Percentiles rank a stretch among this genome's conserved stretches.
These are phyloP conservation scores for Spongispora temasekensis DNA, from an alignment of 1,284 basidiomycete species.

Conservation along the genomic window DNA sequence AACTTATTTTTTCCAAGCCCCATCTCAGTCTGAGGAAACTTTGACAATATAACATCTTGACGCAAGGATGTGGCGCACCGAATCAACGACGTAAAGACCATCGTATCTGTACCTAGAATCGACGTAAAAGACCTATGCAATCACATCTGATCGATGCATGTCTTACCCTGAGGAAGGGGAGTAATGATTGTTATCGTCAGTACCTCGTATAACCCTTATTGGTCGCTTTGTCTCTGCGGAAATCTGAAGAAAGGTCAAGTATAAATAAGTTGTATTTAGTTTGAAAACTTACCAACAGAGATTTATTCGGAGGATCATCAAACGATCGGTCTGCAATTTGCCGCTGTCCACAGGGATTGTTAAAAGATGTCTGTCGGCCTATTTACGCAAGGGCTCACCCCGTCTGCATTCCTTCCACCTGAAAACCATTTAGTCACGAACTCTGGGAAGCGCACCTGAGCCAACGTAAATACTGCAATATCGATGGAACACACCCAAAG, in stretches of 20 bases:
- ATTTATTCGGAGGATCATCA: conserved; percentile 33
- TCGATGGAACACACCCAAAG: background rate
- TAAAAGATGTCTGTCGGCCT: no score
- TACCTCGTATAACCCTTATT: conserved; percentile 44
- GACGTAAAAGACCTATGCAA: background rate
- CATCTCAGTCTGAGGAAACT: no score
- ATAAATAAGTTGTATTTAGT: no score
- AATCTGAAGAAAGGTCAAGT: conserved; percentile 13
- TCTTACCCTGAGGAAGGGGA: conserved; percentile 38
- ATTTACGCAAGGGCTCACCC: no score
- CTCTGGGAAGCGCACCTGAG: conserved; percentile 20
- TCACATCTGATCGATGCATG: background rate
- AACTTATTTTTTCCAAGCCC: no score
- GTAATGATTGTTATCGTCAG: conserved; percentile 21
- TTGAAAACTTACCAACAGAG: conserved; percentile 32
- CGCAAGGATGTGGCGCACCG: conserved; percentile 11
- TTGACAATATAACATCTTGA: background rate
- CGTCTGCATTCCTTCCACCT: conserved; percentile 26
- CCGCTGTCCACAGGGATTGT: background rate
- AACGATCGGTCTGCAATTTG: conserved; percentile 36
- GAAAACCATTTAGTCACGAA: background rate
- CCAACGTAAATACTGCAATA: conserved; percentile 41
- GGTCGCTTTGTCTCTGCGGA: conserved; percentile 37
- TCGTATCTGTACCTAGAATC: conserved; percentile 45
- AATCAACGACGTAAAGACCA: conserved; percentile 44